phyloP scores from a whole-genome alignment of 805 yeast species.

The Kregervanrija fluxuum region DNA sequence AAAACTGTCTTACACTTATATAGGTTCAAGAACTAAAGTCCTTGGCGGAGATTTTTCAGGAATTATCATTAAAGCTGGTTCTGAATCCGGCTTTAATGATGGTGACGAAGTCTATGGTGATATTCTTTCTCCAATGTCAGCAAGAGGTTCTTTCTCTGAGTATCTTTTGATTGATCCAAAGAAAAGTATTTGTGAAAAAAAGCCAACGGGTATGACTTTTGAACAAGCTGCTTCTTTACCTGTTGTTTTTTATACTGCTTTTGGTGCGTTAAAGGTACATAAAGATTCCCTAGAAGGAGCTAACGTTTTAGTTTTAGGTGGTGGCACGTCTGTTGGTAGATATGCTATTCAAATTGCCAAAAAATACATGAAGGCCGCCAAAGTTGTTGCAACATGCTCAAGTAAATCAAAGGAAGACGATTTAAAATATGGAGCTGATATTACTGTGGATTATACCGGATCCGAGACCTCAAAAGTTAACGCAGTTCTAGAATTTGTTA shows the following conservation, averaged over 20 bases:
- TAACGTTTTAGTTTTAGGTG: constrained; percentile 62
- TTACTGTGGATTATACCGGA: constrained; percentile 49
- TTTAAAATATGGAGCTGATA: constrained; percentile 43
- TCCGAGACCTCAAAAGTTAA: constrained; percentile 30
- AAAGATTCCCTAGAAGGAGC: constrained; percentile 31
- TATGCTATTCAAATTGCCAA: constrained; percentile 51
- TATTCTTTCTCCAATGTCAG: constrained; percentile 2
- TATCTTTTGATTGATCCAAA: constrained; percentile 34
- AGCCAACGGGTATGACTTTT: constrained; percentile 40
- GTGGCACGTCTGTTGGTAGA: constrained; percentile 63
- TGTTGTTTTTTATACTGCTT: constrained; percentile 59
- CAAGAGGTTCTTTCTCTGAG: constrained; percentile 38
- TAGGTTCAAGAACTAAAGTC: constrained; percentile 10
- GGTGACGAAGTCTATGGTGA: constrained; percentile 20
- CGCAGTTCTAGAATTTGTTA: constrained; percentile 26
- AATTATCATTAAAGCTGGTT: constrained; percentile 15
- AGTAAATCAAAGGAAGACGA: constrained; percentile 23
- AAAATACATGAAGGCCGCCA: constrained; percentile 35
- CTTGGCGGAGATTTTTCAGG: constrained; percentile 23
- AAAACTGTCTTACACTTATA: constrained; percentile 2
- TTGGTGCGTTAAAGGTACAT: constrained; percentile 11
- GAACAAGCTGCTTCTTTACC: constrained; percentile 64
- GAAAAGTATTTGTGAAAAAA: constrained; percentile 23
- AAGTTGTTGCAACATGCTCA: constrained; percentile 48
- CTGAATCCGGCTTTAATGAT: constrained; percentile 7